Evolutionary conservation across 179 eudicot genomes (phyloP).

Genomic region (Silene coronaria): DNA sequence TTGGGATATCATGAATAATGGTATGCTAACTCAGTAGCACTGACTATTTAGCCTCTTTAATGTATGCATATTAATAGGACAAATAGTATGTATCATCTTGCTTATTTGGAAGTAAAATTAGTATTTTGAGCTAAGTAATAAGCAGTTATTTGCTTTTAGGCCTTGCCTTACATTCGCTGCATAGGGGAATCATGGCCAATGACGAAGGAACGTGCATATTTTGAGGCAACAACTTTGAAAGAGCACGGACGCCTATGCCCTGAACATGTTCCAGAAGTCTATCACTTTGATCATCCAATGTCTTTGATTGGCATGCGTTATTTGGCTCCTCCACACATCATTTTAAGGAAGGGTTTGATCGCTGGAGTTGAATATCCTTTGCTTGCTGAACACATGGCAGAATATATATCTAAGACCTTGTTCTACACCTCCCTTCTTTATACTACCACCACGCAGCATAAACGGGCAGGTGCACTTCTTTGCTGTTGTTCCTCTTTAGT

Average conservation of each 20-base stretch:
- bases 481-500: neutral
- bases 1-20: neutral
- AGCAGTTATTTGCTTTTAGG: slow-evolving; percentile 34
- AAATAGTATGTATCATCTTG: neutral
- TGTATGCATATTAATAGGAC: neutral
- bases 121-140: neutral
- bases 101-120: neutral
- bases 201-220: slow-evolving; percentile 88
- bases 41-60: neutral
- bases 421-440: slow-evolving; percentile 84
- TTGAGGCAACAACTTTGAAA: slow-evolving; percentile 61
- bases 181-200: slow-evolving; percentile 99
- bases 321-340: slow-evolving; percentile 94
- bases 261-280: slow-evolving; percentile 84
- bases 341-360: slow-evolving; percentile 81
- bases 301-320: slow-evolving; percentile 91
- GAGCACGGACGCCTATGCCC: slow-evolving; percentile 75
- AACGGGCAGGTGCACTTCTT: slow-evolving; percentile 46
- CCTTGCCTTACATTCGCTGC: slow-evolving; percentile 86
- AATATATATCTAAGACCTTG: slow-evolving; percentile 72
- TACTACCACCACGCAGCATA: slow-evolving; percentile 76
- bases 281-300: slow-evolving; percentile 83
- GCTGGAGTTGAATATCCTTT: slow-evolving; percentile 65
- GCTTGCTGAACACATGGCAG: slow-evolving; percentile 78
- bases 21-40: neutral